Evolutionary conservation across 1,284 basidiomycete species (phyloP).

Genomic region (Sporisorium scitamineum): DNA sequence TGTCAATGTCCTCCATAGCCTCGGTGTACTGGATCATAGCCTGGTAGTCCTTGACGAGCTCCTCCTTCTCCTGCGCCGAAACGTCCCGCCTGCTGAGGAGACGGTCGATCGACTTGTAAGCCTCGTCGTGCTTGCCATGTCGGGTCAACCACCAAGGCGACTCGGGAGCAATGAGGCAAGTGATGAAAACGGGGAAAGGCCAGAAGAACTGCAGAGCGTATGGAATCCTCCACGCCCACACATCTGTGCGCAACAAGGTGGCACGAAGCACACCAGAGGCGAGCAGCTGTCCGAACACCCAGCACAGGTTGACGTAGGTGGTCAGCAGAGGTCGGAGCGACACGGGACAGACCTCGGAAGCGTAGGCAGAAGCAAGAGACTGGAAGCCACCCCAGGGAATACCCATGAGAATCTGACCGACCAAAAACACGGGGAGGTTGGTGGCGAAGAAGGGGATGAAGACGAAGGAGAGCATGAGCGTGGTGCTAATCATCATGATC

Average conservation of each 20-base stretch:
- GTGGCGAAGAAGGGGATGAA: conserved; percentile 70
- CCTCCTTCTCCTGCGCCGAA: conserved; percentile 68
- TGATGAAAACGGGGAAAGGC: conserved; percentile 66
- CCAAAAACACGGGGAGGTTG: conserved; percentile 68
- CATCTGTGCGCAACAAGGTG: conserved; percentile 53
- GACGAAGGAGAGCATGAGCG: conserved; percentile 62
- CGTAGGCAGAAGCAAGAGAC: conserved; percentile 72
- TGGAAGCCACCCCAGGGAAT: conserved; percentile 71
- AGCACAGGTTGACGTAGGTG: conserved; percentile 72
- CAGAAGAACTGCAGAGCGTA: conserved; percentile 71
- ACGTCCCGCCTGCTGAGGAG: conserved; percentile 56
- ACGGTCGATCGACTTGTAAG: conserved; percentile 69
- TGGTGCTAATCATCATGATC: conserved; percentile 50
- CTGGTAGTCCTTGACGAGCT: conserved; percentile 70
- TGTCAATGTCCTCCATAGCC: conserved; percentile 71
- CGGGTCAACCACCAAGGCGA: conserved; percentile 72
- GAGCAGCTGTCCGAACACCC: conserved; percentile 70
- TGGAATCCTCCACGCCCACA: conserved; percentile 70
- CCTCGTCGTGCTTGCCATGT: conserved; percentile 71
- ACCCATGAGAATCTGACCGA: conserved; percentile 70
- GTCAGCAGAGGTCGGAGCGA: conserved; percentile 72
- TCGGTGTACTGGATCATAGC: conserved; percentile 71
- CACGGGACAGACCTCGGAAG: conserved; percentile 72
- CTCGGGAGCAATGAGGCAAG: conserved; percentile 66
- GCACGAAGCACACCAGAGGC: conserved; percentile 71